phyloP scores from a whole-genome alignment of 2,329 filamentous ascomycete genomes.

The Alternaria incomplexa region DNA sequence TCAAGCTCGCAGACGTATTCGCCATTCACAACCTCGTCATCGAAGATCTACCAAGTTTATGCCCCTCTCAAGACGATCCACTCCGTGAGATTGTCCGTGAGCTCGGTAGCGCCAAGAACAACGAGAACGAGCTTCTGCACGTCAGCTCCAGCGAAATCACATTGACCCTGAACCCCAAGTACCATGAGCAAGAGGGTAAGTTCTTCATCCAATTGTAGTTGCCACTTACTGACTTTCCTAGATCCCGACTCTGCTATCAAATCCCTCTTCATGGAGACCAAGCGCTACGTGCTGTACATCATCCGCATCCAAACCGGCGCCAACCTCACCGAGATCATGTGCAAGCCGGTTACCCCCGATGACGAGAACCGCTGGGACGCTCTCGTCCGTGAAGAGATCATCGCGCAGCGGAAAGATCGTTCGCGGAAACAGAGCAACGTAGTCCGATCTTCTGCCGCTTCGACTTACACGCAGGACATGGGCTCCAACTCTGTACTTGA shows the following conservation, averaged over 20 bases:
- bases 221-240: constrained; percentile 40
- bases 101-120: constrained; percentile 93
- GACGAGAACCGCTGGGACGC: constrained; percentile 89
- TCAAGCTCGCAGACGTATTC: constrained; percentile 98
- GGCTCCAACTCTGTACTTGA: constrained; percentile 70
- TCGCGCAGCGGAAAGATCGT: constrained; percentile 45
- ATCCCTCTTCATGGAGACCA: constrained; percentile 96
- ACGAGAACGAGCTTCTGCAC: constrained; percentile 89
- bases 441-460: constrained; percentile 84
- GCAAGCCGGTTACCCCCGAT: constrained; percentile 84
- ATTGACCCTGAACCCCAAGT: constrained; percentile 86
- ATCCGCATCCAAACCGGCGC: constrained; percentile 92
- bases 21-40: constrained; percentile 90
- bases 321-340: constrained; percentile 93
- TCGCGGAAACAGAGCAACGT: constrained; percentile 57
- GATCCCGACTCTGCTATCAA: constrained; percentile 94
- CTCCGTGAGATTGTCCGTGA: constrained; percentile 92
- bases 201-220: background rate
- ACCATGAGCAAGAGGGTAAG: constrained; percentile 79
- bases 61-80: constrained; percentile 81
- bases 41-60: constrained; percentile 77
- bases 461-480: constrained; percentile 69
- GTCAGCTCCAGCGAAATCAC: constrained; percentile 89
- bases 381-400: constrained; percentile 81
- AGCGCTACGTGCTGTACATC: constrained; percentile 95